Conservation (phyloP, 2,329 filamentous ascomycete species). For the Dendrostoma leiphaemia region DNA sequence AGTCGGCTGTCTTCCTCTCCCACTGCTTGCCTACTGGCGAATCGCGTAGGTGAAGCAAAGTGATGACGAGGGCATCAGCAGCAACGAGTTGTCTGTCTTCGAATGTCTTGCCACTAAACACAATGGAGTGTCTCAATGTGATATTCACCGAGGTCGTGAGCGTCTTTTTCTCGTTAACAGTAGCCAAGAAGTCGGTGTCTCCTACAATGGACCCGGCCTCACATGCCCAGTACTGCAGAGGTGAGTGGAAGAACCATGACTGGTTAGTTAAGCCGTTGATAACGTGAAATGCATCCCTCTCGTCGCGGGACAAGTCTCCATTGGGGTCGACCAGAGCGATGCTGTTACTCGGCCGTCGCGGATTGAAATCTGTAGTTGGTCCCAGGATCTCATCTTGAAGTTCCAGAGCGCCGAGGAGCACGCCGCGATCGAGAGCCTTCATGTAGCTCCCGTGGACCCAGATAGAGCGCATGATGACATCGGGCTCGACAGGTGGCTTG, state of each 20-base stretch:
- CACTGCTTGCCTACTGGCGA: constrained; percentile 64
- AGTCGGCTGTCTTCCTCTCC: constrained; percentile 55
- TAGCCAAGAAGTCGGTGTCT: constrained; percentile 64
- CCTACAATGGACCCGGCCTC: constrained; percentile 54
- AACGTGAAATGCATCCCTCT: constrained; percentile 57
- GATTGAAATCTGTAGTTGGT: constrained; percentile 53
- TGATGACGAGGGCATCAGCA: constrained; percentile 76
- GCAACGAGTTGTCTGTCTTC: constrained; percentile 65
- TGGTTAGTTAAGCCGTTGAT: constrained; percentile 59
- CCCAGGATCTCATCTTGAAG: constrained; percentile 71
- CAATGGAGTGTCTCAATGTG: constrained; percentile 73
- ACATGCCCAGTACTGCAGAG: constrained; percentile 76
- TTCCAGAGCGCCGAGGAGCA: constrained; percentile 65
- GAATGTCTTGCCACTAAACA: constrained; percentile 80
- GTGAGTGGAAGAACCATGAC: constrained; percentile 80
- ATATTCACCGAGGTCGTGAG: constrained; percentile 68
- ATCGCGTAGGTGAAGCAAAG: constrained; percentile 66
- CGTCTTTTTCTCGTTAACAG: constrained; percentile 64
- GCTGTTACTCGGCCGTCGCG: constrained; percentile 34
- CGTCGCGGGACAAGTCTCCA: constrained; percentile 37
- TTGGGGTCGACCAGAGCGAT: constrained; percentile 28
- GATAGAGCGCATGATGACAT: constrained; percentile 78
- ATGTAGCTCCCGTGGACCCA: constrained; percentile 84
- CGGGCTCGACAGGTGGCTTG: constrained; percentile 49
- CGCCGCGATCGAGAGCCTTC: constrained; percentile 65